A percentile compares a stretch with the other conserved stretches of the same genome.
Evolutionary conservation across 139 green algal genomes (phyloP).

Genomic region (Chlamydomonas asymmetrica): DNA sequence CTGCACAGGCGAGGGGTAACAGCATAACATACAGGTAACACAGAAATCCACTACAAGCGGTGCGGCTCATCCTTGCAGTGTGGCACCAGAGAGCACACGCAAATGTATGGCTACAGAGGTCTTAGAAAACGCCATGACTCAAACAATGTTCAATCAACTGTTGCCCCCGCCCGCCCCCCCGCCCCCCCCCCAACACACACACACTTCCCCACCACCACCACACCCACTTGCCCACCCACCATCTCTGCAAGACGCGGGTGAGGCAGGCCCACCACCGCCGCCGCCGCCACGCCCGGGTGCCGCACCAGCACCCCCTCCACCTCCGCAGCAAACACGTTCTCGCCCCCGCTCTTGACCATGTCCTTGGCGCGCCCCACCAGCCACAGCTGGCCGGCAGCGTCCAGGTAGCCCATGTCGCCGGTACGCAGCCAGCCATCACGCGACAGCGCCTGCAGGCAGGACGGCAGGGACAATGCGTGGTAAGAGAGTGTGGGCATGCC

Average conservation of each 20-base stretch:
- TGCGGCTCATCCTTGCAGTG: not conserved
- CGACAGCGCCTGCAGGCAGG: constrained; percentile 25
- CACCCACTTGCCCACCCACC: constrained; percentile 45
- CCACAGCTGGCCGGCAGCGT: constrained; percentile 63
- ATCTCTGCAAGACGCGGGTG: constrained; percentile 76
- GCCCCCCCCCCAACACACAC: no score
- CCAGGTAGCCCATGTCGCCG: constrained; percentile 72
- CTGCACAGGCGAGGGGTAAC: not conserved
- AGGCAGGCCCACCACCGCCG: constrained; percentile 79
- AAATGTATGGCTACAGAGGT: no score
- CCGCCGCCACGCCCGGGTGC: constrained; percentile 63
- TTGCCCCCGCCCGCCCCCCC: not conserved
- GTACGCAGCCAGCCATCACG: constrained; percentile 77
- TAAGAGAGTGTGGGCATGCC: no score
- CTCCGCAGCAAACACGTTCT: constrained; percentile 86
- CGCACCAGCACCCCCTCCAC: constrained; percentile 58
- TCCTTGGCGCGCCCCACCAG: constrained; percentile 87
- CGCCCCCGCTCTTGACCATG: constrained; percentile 86
- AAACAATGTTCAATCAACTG: not conserved
- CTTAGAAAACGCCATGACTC: not conserved
- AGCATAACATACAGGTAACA: not conserved
- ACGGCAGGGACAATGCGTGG: no score
- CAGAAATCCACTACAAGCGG: no score
- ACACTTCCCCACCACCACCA: no score
- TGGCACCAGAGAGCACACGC: not conserved